Conservation (phyloP, 179 eudicot species). For the Monotropa hypopitys region DNA sequence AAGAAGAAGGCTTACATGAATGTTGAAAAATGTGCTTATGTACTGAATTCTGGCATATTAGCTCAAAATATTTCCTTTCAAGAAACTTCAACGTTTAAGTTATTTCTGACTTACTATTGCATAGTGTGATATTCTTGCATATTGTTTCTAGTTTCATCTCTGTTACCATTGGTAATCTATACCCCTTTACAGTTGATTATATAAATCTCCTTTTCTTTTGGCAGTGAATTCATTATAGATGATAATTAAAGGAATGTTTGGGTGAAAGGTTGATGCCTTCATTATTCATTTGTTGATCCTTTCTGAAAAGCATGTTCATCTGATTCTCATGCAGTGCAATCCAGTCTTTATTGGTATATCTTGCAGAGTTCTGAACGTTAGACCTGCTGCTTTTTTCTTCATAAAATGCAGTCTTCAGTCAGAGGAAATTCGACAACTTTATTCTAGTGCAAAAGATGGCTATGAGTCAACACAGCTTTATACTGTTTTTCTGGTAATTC, state of each 20-base stretch:
- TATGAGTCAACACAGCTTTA: conserved; percentile 79
- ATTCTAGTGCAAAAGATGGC: conserved; percentile 71
- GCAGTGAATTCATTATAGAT: not conserved
- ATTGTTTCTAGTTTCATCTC: not conserved
- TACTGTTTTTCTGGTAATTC: conserved; percentile 52
- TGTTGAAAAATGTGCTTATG: not conserved
- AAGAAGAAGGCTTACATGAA: not conserved
- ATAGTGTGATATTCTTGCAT: not conserved
- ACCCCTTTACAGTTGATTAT: not conserved
- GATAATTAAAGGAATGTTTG: not conserved
- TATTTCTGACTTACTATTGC: not conserved
- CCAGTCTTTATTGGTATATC: conserved; percentile 77
- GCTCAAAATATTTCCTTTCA: not conserved
- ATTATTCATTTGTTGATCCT: not conserved
- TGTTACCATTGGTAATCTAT: not conserved
- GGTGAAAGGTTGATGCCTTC: not conserved
- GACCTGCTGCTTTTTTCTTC: conserved; percentile 90
- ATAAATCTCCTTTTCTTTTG: not conserved
- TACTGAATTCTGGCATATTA: not conserved
- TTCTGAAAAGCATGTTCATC: conserved; percentile 1
- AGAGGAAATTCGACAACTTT: conserved; percentile 54
- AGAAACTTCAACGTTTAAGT: not conserved
- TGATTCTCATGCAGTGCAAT: conserved; percentile 35
- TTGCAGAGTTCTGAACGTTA: conserved; percentile 66
- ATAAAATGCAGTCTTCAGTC: conserved; percentile 65